Conservation (phyloP, 208 protist genomes). For the Trypanosoma platydactyli region DNA sequence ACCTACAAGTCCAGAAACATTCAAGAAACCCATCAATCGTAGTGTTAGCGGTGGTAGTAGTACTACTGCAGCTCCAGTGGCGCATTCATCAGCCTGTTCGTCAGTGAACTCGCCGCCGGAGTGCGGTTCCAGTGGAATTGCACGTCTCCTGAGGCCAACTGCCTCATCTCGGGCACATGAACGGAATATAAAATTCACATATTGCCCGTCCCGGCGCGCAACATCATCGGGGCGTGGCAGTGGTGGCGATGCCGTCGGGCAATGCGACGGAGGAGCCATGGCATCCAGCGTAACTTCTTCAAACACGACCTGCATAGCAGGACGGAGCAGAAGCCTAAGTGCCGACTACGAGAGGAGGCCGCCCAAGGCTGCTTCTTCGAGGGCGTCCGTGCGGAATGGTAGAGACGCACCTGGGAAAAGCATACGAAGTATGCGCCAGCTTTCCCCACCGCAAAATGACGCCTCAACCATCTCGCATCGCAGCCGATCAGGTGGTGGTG, state of each 20-base stretch:
- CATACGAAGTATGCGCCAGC: constrained; percentile 8
- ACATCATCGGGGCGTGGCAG: not conserved
- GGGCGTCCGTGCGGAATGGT: too few species aligned
- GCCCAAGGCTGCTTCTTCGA: not conserved
- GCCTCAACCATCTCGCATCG: constrained; percentile 1
- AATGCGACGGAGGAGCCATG: too few species aligned
- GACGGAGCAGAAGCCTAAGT: too few species aligned
- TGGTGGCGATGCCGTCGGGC: not conserved
- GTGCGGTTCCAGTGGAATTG: not conserved
- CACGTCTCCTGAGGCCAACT: constrained; percentile 10
- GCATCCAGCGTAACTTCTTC: too few species aligned
- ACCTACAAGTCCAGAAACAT: not conserved
- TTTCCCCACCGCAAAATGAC: not conserved
- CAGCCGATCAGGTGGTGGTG: not conserved
- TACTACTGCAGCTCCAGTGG: not conserved
- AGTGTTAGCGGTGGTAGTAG: not conserved
- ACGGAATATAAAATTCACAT: constrained; percentile 13
- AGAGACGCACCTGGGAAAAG: not conserved
- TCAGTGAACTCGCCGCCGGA: not conserved
- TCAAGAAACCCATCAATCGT: not conserved
- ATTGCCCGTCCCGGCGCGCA: constrained; percentile 6
- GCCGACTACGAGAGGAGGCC: not conserved
- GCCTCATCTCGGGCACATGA: constrained; percentile 26
- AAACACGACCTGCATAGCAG: too few species aligned
- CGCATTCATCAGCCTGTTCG: not conserved